These are phyloP conservation scores for Kodamaea anthophila DNA, from an alignment of 1,139 yeast genomes.

Conservation along the genomic window DNA sequence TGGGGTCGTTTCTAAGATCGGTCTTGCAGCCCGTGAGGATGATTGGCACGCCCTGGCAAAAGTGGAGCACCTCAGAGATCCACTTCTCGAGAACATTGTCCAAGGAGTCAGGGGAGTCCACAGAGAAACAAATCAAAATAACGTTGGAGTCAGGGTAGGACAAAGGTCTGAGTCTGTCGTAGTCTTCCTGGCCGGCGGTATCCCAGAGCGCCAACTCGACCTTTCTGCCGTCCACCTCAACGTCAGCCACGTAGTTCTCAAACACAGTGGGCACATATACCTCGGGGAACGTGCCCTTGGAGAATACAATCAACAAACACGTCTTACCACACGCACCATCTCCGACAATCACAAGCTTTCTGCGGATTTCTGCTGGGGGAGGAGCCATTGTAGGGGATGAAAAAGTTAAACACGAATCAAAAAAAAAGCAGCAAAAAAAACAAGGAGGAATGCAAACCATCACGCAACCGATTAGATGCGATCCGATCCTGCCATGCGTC, in stretches of 20 bases:
- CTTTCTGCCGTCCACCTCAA: conserved; percentile 89
- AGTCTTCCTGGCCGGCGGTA: conserved; percentile 98
- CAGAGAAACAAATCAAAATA: conserved; percentile 84
- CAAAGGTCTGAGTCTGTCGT: conserved; percentile 89
- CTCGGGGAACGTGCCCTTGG: conserved; percentile 94
- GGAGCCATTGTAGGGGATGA: conserved; percentile 32
- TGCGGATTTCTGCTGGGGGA: conserved; percentile 62
- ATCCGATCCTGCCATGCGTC: neutral
- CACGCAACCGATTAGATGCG: neutral
- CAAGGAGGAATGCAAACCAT: neutral
- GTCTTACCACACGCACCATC: conserved; percentile 89
- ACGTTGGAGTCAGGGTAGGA: conserved; percentile 93
- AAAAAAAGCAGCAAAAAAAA: conserved; percentile 3
- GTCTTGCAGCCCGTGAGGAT: conserved; percentile 89
- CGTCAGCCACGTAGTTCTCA: conserved; percentile 92
- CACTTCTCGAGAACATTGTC: conserved; percentile 93
- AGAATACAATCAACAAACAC: conserved; percentile 76
- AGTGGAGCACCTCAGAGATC: conserved; percentile 90
- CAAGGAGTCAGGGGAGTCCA: conserved; percentile 87
- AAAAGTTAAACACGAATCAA: conserved; percentile 5
- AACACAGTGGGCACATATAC: conserved; percentile 94
- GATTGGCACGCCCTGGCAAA: conserved; percentile 93
- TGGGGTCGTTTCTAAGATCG: conserved; percentile 80
- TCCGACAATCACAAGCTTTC: conserved; percentile 80
- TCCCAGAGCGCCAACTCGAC: conserved; percentile 95